These are phyloP conservation scores for Erigeron philadelphicus DNA, from an alignment of 140 eudicot species.

Conservation along the genomic window DNA sequence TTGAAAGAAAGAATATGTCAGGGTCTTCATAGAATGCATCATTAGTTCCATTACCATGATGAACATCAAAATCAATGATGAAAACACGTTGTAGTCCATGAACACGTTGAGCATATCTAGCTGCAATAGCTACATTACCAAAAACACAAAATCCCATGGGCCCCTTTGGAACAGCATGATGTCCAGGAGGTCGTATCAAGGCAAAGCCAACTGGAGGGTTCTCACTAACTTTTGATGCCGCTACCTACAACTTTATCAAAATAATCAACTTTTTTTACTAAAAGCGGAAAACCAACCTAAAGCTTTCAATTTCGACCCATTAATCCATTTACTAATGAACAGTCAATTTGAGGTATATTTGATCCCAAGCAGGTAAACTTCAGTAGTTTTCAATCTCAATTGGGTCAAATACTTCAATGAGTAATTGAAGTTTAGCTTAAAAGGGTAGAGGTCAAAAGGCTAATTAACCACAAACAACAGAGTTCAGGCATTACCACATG, in stretches of 20 bases:
- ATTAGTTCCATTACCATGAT: slow-evolving; percentile 96
- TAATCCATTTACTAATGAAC: neutral
- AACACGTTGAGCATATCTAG: slow-evolving; percentile 87
- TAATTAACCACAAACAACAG: slow-evolving; percentile 24
- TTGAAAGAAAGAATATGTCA: slow-evolving; percentile 82
- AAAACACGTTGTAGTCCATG: slow-evolving; percentile 88
- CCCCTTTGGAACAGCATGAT: slow-evolving; percentile 92
- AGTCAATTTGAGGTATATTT: neutral
- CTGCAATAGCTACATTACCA: slow-evolving; percentile 92
- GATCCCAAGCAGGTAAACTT: too few relatives aligned
- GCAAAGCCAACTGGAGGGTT: slow-evolving; percentile 93
- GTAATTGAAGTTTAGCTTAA: neutral
- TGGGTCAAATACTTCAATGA: neutral
- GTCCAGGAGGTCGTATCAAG: slow-evolving; percentile 92
- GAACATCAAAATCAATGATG: slow-evolving; percentile 94
- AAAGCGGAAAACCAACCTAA: neutral
- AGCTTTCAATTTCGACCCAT: neutral
- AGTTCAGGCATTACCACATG: slow-evolving; percentile 73
- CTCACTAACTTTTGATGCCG: slow-evolving; percentile 53
- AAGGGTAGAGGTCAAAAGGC: neutral
- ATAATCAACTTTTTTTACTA: neutral
- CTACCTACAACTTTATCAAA: slow-evolving; percentile 42
- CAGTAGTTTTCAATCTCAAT: neutral
- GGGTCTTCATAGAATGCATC: slow-evolving; percentile 97
- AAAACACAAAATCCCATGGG: slow-evolving; percentile 98